Conservation (phyloP, 1,139 yeast species). For the Sugiyamaella xylanicola region DNA sequence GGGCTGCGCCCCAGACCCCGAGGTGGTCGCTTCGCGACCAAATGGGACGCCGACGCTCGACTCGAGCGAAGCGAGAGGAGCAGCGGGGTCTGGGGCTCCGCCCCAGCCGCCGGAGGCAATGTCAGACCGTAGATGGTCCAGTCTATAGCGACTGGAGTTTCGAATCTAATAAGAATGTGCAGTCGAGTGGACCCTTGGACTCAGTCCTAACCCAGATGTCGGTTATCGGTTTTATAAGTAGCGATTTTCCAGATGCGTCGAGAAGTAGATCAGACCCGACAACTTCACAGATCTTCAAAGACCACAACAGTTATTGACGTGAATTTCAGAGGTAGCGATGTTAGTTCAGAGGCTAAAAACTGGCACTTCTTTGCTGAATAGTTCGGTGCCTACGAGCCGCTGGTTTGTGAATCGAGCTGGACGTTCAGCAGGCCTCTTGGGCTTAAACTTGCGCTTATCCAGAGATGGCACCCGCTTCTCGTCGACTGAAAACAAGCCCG, state of each 20-base stretch:
- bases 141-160: too few relatives aligned
- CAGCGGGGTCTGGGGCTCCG: too few relatives aligned
- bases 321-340: not conserved
- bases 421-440: not conserved
- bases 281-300: too few relatives aligned
- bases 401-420: not conserved
- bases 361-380: not conserved
- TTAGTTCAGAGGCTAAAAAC: not conserved
- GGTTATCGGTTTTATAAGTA: not conserved
- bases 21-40: not conserved
- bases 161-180: too few relatives aligned
- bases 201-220: not conserved
- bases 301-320: too few relatives aligned
- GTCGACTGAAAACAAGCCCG: constrained; percentile 2
- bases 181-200: too few relatives aligned
- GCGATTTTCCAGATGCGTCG: not conserved
- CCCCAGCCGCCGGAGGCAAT: too few relatives aligned
- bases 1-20: not conserved
- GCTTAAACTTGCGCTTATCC: not conserved
- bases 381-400: not conserved
- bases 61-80: too few relatives aligned
- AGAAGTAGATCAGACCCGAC: not conserved
- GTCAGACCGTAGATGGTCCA: too few relatives aligned
- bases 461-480: constrained; percentile 1
- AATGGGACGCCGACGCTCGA: too few relatives aligned